These are phyloP conservation scores for Groenewaldozyma salmanticensis DNA, from an alignment of 805 yeast species.

Conservation along the genomic window DNA sequence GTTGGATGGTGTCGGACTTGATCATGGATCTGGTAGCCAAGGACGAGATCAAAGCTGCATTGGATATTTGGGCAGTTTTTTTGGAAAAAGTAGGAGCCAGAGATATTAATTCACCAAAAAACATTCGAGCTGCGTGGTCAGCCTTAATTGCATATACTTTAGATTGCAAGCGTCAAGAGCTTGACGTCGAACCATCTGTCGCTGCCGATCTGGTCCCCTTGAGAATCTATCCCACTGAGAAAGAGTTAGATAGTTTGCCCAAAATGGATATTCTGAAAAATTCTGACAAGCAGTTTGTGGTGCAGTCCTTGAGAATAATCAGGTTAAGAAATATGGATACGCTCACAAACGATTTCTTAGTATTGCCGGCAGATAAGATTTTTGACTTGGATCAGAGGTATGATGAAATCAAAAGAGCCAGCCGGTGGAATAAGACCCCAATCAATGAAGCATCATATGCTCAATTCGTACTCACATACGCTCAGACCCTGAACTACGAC, in stretches of 20 bases:
- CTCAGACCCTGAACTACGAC: constrained; percentile 20
- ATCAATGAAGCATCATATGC: constrained; percentile 22
- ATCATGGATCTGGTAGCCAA: constrained; percentile 17
- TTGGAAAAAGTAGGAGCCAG: constrained; percentile 21
- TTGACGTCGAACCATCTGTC: constrained; percentile 15
- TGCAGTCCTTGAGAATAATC: constrained; percentile 13
- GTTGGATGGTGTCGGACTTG: constrained; percentile 19
- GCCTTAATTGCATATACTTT: constrained; percentile 26
- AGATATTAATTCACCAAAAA: constrained; percentile 3
- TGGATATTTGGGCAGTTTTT: constrained; percentile 26
- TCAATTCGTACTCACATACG: constrained; percentile 22
- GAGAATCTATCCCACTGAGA: constrained; percentile 16
- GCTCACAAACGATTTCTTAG: constrained; percentile 15
- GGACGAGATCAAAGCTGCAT: constrained; percentile 18
- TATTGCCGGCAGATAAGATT: constrained; percentile 17
- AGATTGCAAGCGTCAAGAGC: constrained; percentile 11
- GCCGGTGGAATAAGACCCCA: constrained; percentile 4
- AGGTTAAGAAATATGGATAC: constrained; percentile 14
- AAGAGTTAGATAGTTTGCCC: constrained; percentile 9
- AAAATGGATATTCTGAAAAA: constrained; percentile 7
- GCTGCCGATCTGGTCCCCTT: constrained; percentile 24
- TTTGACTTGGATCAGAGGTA: constrained; percentile 19
- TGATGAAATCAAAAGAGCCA: constrained; percentile 16
- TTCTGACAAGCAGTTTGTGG: constrained; percentile 6
- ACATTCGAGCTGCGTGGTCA: constrained; percentile 23